These are phyloP conservation scores for Coniochaeta ligniaria DNA, from an alignment of 2,329 filamentous ascomycete genomes.

Conservation along the genomic window DNA sequence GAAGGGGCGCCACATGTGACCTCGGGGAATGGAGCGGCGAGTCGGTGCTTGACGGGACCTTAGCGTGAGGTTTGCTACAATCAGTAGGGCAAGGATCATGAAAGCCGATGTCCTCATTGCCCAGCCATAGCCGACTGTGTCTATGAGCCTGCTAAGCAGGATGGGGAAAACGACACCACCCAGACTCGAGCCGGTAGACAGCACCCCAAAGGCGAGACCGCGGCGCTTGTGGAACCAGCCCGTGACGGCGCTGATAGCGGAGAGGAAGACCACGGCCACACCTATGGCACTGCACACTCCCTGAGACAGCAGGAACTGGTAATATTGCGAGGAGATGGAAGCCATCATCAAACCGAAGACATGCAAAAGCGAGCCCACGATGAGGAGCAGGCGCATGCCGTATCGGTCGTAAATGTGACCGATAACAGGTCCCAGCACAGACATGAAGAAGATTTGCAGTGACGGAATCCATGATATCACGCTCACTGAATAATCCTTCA, in stretches of 20 bases:
- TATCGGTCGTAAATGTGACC: constrained; percentile 59
- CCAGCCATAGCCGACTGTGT: constrained; percentile 40
- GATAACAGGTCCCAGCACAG: constrained; percentile 30
- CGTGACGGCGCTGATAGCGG: constrained; percentile 21
- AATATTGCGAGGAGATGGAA: constrained; percentile 38
- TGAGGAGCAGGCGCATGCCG: constrained; percentile 52
- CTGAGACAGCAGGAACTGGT: constrained; percentile 36
- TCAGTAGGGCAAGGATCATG: constrained; percentile 31
- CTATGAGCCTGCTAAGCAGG: constrained; percentile 46
- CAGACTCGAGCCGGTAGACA: constrained; percentile 44
- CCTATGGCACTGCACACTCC: constrained; percentile 32
- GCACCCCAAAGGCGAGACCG: constrained; percentile 45
- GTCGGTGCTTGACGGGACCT: not conserved
- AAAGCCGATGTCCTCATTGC: constrained; percentile 40
- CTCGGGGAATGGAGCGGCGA: not conserved
- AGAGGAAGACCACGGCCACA: constrained; percentile 30
- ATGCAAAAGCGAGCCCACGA: constrained; percentile 46
- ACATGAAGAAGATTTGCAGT: constrained; percentile 39
- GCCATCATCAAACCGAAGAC: constrained; percentile 62
- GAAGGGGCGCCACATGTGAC: constrained; percentile 1
- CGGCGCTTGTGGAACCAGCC: constrained; percentile 47
- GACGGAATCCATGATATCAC: constrained; percentile 55
- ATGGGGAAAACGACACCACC: constrained; percentile 55
- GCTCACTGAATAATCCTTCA: constrained; percentile 40
- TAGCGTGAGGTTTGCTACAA: constrained; percentile 23